Percentiles rank a stretch among this genome's conserved stretches.
Conservation (phyloP, 192 early-diverging fungal genomes). For the Rhizoclosmatium globosum region DNA sequence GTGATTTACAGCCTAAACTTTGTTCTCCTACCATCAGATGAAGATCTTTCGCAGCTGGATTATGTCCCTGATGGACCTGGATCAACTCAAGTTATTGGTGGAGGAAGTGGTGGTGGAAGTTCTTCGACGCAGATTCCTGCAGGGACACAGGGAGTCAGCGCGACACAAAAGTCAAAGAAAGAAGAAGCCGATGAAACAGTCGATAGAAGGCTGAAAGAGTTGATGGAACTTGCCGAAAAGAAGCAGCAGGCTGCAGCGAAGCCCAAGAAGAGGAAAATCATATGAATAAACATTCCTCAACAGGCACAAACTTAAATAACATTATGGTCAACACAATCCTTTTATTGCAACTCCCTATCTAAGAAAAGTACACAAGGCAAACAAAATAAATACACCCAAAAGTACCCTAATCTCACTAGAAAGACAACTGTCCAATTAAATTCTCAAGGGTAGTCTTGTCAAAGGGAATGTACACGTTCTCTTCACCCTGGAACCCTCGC, state of each 20-base stretch:
- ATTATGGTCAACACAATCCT: no score
- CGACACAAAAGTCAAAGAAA: background rate
- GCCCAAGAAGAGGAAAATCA: background rate
- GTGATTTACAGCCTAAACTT: background rate
- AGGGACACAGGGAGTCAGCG: background rate
- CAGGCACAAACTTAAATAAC: no score
- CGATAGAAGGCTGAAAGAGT: background rate
- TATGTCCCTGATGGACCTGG: background rate
- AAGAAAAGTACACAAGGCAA: no score
- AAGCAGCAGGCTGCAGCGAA: background rate
- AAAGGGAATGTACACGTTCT: conserved; percentile 79
- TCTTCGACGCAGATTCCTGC: background rate
- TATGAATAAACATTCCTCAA: background rate
- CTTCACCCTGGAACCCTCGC: conserved; percentile 65
- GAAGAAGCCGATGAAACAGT: conserved; percentile 10
- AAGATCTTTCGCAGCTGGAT: background rate
- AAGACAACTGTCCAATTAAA: conserved; percentile 70
- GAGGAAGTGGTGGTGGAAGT: no score
- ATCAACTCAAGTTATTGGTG: background rate
- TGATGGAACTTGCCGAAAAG: conserved; percentile 2
- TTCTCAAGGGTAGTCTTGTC: conserved; percentile 66
- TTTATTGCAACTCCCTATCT: no score
- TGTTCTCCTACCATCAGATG: background rate
- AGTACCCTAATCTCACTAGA: background rate
- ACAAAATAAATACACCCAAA: no score